phyloP scores from a whole-genome alignment of 2,329 filamentous ascomycete species.

The Blastomyces percursus region DNA sequence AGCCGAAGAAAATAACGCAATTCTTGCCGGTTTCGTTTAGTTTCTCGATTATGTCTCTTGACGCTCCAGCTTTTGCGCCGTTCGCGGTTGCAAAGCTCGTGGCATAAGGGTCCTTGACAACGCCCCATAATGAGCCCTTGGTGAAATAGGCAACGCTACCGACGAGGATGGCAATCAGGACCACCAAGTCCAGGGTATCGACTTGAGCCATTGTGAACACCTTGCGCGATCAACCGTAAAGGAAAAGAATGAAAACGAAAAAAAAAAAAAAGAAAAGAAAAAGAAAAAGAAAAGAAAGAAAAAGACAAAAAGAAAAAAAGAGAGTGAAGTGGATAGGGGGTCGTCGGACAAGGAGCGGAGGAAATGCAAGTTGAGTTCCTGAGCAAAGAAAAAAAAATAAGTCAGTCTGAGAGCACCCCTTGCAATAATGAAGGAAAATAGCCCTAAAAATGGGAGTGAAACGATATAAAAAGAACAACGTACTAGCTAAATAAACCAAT shows the following conservation, averaged over 20 bases:
- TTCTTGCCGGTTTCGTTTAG: constrained; percentile 95
- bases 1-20: constrained; percentile 96
- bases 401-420: background rate
- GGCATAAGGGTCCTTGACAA: constrained; percentile 81
- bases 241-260: no score
- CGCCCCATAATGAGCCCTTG: constrained; percentile 87
- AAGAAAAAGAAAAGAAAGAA: no score
- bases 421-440: background rate
- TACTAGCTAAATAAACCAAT: background rate
- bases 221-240: background rate
- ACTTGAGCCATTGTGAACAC: constrained; percentile 67
- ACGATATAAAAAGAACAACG: background rate
- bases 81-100: constrained; percentile 51
- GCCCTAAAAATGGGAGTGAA: no score
- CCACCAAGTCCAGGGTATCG: constrained; percentile 87
- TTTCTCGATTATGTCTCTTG: constrained; percentile 86
- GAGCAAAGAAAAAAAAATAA: background rate
- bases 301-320: background rate
- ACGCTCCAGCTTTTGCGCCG: constrained; percentile 66
- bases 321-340: background rate
- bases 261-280: no score
- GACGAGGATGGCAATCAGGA: constrained; percentile 72
- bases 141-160: constrained; percentile 94
- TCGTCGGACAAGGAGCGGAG: background rate
- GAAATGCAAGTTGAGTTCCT: background rate